phyloP scores from a whole-genome alignment of 1,139 yeast genomes.

The Lodderomyces elongisporus region DNA sequence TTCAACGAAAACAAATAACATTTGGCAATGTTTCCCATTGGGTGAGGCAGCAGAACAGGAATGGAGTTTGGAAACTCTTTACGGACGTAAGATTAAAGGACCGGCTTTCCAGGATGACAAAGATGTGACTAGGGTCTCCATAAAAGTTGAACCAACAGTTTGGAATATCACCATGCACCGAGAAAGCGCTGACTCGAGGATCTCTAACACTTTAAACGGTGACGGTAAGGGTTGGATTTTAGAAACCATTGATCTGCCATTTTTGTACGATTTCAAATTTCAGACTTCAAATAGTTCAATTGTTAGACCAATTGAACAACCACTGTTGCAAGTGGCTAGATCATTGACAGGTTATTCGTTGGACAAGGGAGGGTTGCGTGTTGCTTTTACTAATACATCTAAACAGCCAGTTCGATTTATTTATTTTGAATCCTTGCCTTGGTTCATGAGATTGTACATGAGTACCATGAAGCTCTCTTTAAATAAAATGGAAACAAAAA shows the following conservation, averaged over 20 bases:
- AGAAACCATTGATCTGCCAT: constrained; percentile 28
- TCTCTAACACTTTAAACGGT: constrained; percentile 13
- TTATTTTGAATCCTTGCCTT: constrained; percentile 82
- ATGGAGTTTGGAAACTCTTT: constrained; percentile 60
- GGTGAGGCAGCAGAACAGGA: constrained; percentile 48
- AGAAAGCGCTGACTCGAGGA: constrained; percentile 13
- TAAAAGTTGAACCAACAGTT: constrained; percentile 35
- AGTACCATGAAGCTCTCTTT: constrained; percentile 49
- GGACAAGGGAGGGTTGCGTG: constrained; percentile 85
- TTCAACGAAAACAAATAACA: constrained; percentile 48
- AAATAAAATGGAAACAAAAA: constrained; percentile 14
- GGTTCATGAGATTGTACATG: constrained; percentile 85
- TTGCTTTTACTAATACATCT: constrained; percentile 66
- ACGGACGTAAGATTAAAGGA: constrained; percentile 65
- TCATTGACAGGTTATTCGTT: constrained; percentile 90
- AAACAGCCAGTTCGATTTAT: constrained; percentile 44
- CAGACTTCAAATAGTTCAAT: constrained; percentile 12
- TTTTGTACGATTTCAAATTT: constrained; percentile 35
- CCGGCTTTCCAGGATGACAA: constrained; percentile 49
- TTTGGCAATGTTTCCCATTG: constrained; percentile 75
- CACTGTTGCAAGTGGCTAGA: constrained; percentile 74
- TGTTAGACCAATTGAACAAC: constrained; percentile 30
- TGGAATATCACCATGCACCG: constrained; percentile 42
- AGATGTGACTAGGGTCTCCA: constrained; percentile 35
- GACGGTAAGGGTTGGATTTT: constrained; percentile 6